Evolutionary conservation across 164 flowering plant genomes (phyloP), one percentile per base, ranked within the genome.

Genomic region (Tetrastigma voinierianum): DNA sequence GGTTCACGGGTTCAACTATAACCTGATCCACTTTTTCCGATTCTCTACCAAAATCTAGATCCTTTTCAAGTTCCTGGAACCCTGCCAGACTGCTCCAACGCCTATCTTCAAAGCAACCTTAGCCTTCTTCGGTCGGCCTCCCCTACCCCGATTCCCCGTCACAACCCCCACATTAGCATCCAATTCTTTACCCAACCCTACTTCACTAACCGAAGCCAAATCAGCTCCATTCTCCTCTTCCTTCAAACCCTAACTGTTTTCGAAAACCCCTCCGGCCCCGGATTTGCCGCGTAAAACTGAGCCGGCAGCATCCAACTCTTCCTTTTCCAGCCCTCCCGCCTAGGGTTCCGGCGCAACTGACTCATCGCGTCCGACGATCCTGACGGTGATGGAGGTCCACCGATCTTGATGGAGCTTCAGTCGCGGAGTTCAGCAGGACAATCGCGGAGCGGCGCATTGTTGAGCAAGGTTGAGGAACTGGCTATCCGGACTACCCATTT

Each of bases 401-500:
- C 95, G 48, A 89, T 77, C 64, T 85, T 86, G 65, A 91, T 59
- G 46, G 61, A 51, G 43, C 87, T 91, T 0, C 84, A 87, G 49
- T 84, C 70, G 23, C 61, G 45, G 40, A 91, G 74, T 10, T 59
- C 70, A 44, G 52, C 65, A n/a, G 81, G 80, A 0, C 62, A 46
- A 15, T 59, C 11, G 0, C 53, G 52, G 60, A 91, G 52, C 46
- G 17, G 14, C 6, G 17, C 17, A 21, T 44, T 73, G 69, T 86
- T 86, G 60, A 91, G 19, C 2, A 74, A 0, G 16, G 96, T 91
- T 2, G 96, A 89, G 5, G 91, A 79, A 3, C 70, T 86, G 67
- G 89, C 97, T 4, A n/a, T n/a, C n/a, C 59, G 70, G 65, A 89
- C 19, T 18, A 75, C 62, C 96, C 97, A 91, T 51, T 80, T 78